A percentile compares a stretch with the other conserved stretches of the same genome.
Conservation (phyloP, 805 yeast genomes). For the Grigorovia transvaalensis region DNA sequence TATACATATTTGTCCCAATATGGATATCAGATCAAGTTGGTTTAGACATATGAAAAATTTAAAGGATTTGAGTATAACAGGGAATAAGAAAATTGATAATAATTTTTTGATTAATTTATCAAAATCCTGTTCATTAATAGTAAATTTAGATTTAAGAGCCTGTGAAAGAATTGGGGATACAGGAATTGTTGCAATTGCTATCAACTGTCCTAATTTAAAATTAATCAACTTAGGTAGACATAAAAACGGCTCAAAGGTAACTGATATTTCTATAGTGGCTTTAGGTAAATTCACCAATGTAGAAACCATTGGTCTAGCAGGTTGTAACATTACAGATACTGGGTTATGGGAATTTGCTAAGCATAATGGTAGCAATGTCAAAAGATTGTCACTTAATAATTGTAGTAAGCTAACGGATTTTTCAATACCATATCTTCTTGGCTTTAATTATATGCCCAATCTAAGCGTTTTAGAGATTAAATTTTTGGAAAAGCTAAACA, state of each 20-base stretch:
- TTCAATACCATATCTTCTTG: slow-evolving; percentile 40
- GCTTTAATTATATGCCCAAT: slow-evolving; percentile 40
- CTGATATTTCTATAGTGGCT: slow-evolving; percentile 56
- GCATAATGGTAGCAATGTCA: slow-evolving; percentile 38
- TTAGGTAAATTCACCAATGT: slow-evolving; percentile 48
- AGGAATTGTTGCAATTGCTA: slow-evolving; percentile 60
- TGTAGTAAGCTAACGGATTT: slow-evolving; percentile 52
- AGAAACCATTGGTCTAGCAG: slow-evolving; percentile 77
- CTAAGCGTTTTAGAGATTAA: slow-evolving; percentile 71
- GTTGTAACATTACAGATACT: slow-evolving; percentile 69
- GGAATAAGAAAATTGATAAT: slow-evolving; percentile 55
- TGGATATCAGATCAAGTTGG: slow-evolving; percentile 45
- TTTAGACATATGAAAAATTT: slow-evolving; percentile 33
- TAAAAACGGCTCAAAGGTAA: slow-evolving; percentile 50
- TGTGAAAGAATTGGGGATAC: slow-evolving; percentile 70
- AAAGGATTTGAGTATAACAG: slow-evolving; percentile 50
- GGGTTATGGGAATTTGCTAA: slow-evolving; percentile 72
- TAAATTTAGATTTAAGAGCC: slow-evolving; percentile 67
- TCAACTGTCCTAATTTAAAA: slow-evolving; percentile 45
- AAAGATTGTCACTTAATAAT: slow-evolving; percentile 64
- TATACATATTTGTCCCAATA: slow-evolving; percentile 69
- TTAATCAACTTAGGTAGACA: slow-evolving; percentile 77
- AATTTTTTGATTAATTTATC: slow-evolving; percentile 43
- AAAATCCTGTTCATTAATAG: slow-evolving; percentile 45
- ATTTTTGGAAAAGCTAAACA: slow-evolving; percentile 44